These are phyloP conservation scores for Falciphora oryzae DNA, from an alignment of 2,329 filamentous ascomycete species.

Conservation along the genomic window DNA sequence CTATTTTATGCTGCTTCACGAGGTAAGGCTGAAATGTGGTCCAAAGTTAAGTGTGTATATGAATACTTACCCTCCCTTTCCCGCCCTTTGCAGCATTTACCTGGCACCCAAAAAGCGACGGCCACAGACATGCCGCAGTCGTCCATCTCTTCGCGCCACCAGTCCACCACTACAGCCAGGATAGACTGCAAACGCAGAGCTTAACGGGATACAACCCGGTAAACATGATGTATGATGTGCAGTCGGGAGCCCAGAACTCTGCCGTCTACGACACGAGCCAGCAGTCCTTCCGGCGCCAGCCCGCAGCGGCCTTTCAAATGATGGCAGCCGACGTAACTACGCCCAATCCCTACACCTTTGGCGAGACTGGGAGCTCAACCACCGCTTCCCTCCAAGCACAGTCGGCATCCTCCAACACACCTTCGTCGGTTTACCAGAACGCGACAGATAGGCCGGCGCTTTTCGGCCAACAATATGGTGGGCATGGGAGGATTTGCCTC, in stretches of 20 bases:
- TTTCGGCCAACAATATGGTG: conserved; percentile 40
- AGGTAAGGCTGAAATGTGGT: no score
- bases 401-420: conserved; percentile 39
- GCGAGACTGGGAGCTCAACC: conserved; percentile 57
- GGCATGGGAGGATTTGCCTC: conserved; percentile 39
- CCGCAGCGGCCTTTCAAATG: conserved; percentile 67
- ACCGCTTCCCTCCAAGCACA: conserved; percentile 48
- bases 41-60: no score
- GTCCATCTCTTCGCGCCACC: conserved; percentile 51
- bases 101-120: no score
- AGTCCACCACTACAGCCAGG: conserved; percentile 55
- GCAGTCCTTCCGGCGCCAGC: conserved; percentile 70
- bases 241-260: conserved; percentile 50
- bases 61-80: no score
- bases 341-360: conserved; percentile 65
- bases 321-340: conserved; percentile 59
- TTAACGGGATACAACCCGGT: conserved; percentile 57
- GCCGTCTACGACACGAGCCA: conserved; percentile 70
- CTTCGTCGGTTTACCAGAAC: conserved; percentile 60
- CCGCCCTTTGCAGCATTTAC: no score
- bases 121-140: conserved; percentile 51
- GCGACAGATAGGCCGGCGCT: conserved; percentile 48
- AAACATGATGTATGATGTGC: conserved; percentile 77
- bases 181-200: conserved; percentile 48
- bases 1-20: no score